phyloP scores from a whole-genome alignment of 441 rosid genomes.

The Gossypium schwendimanii region DNA sequence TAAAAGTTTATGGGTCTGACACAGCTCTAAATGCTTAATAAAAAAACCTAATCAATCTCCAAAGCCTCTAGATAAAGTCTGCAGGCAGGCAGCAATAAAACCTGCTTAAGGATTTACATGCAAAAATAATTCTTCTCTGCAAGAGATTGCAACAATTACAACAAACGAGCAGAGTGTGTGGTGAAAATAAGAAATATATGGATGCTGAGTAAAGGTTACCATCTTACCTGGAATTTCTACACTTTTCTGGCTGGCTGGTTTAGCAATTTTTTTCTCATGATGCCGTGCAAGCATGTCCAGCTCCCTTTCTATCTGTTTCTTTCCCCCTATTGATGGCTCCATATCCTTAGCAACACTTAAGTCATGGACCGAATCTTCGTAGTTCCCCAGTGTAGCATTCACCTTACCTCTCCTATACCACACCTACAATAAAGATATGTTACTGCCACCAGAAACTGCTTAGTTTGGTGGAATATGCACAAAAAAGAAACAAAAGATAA shows the following conservation, averaged over 20 bases:
- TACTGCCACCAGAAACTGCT: constrained; percentile 4
- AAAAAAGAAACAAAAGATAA: neutral
- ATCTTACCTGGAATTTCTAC: constrained; percentile 30
- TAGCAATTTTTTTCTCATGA: constrained; percentile 18
- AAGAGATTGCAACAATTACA: neutral
- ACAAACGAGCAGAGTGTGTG: neutral
- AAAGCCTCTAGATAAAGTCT: neutral
- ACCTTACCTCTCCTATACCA: constrained; percentile 87
- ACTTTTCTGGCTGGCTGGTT: constrained; percentile 9
- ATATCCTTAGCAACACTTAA: constrained; percentile 41
- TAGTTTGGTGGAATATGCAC: neutral
- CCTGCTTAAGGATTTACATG: neutral
- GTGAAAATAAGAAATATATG: neutral
- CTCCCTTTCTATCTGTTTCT: constrained; percentile 65
- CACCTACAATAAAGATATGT: constrained; percentile 35
- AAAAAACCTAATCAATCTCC: neutral
- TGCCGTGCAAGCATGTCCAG: constrained; percentile 29
- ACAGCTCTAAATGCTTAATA: neutral
- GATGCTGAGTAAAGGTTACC: constrained; percentile 5
- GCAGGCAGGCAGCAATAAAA: neutral
- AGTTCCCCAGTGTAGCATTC: constrained; percentile 52
- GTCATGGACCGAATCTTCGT: constrained; percentile 46
- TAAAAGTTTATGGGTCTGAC: neutral
- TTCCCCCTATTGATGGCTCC: constrained; percentile 58
- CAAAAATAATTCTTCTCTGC: neutral